These are phyloP conservation scores for Phytopythium boreale DNA, from an alignment of 352 stramenopile species.

Conservation along the genomic window DNA sequence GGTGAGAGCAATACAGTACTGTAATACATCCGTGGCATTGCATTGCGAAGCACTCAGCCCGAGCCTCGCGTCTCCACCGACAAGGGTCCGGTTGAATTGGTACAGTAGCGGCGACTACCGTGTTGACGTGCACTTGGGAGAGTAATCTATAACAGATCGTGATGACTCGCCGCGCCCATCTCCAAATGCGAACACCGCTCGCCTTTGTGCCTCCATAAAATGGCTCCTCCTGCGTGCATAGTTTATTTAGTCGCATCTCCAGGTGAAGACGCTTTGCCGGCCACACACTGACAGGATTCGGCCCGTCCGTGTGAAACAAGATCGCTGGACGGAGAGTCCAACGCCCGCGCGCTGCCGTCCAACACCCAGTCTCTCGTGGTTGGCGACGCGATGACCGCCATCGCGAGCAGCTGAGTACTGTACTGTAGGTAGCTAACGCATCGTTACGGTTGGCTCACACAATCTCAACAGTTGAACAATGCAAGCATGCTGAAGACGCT, in stretches of 20 bases:
- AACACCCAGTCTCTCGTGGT: background rate
- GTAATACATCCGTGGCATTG: background rate
- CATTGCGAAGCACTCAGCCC: background rate
- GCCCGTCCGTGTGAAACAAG: background rate
- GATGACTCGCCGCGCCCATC: conserved; percentile 1
- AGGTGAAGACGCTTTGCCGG: too few species aligned
- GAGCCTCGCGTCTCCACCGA: too few species aligned
- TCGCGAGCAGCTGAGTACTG: background rate
- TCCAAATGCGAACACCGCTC: too few species aligned
- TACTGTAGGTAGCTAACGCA: background rate
- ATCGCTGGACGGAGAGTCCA: background rate
- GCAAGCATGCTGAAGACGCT: too few species aligned
- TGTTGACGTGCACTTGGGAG: too few species aligned
- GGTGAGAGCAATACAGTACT: too few species aligned
- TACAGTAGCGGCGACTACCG: too few species aligned
- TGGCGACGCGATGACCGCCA: background rate
- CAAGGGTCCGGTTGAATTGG: too few species aligned
- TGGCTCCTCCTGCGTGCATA: background rate
- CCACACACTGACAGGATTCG: background rate
- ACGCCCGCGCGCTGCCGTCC: background rate
- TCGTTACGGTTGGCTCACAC: too few species aligned
- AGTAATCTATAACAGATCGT: conserved; percentile 3
- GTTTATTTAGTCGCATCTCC: background rate
- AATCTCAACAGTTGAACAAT: too few species aligned
- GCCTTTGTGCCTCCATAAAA: background rate